Evolutionary conservation across 2,329 filamentous ascomycete species (phyloP), one percentile per base, ranked within the genome.

Genomic region (Cladophialophora immunda): DNA sequence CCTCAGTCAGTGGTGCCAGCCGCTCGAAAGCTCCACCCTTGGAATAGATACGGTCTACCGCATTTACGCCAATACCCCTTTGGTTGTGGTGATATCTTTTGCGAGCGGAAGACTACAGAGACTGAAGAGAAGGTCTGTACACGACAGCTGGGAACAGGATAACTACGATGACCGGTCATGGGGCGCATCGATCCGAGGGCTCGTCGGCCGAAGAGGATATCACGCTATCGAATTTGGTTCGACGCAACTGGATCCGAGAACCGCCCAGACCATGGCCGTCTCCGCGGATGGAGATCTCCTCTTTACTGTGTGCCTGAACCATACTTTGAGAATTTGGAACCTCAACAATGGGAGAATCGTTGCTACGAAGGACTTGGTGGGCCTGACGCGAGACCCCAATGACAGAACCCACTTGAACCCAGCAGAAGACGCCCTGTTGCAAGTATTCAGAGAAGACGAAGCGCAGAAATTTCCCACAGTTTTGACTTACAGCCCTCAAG

Each of bases 321-420:
- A 99, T 76, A 90, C 89, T 11, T 81, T 99, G 76, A 90, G 93
- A 74, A 89, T 95, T 45, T 98, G 95, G 94, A 95, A 97, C 75
- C 83, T 94, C 34, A 83, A 87, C n/a, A 92, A 87, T 45, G 94
- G 94, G 55, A 91, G 90, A 75, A 86, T 96, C 62, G 87, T 92
- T 4, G 88, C 89, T 64, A 89, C 90, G 5, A 89, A 88, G 72
- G 94, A 99, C 78, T 84, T 99, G 34, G 79, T 98, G 17, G 88
- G 90, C 72, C 85, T 89, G 22, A 82, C 86, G 34, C 80, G 87
- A 61, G 86, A 90, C 58, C 84, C 89, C 0, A 88, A 92, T 58
- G 91, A 94, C 62, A 84, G 86, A n/a, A 90, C 92, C 81, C 86
- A 89, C 3, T 88, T 98, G 69, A 92, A 93, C 66, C 91, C 94